A percentile compares a stretch with the other conserved stretches of the same genome.
phyloP scores from a whole-genome alignment of 1,284 basidiomycete species.

The Boletus mariae region DNA sequence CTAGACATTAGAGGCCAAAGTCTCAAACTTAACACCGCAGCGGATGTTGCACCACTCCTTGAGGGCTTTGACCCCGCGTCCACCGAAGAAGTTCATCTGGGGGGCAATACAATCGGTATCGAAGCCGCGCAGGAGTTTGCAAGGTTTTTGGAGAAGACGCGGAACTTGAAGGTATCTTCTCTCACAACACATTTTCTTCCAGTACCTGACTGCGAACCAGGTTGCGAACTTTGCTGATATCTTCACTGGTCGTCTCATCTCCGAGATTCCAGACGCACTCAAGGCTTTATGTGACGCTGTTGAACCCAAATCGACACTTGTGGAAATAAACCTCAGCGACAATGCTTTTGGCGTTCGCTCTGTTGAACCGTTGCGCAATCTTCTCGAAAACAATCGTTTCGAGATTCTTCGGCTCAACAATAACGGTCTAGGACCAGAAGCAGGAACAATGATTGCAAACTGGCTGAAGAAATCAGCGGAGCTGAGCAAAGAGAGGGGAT shows the following conservation, averaged over 20 bases:
- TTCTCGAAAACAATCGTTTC: conserved; percentile 77
- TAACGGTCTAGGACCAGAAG: conserved; percentile 94
- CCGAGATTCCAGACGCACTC: conserved; percentile 91
- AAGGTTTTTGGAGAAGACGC: conserved; percentile 72
- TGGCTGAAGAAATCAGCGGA: conserved; percentile 81
- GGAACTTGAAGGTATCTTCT: conserved; percentile 61
- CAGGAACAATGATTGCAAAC: conserved; percentile 82
- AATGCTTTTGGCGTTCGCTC: conserved; percentile 97
- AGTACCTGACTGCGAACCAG: conserved; percentile 40
- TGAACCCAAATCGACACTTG: conserved; percentile 73
- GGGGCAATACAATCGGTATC: conserved; percentile 95
- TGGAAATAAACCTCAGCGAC: conserved; percentile 90
- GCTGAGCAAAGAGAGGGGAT: conserved; percentile 62
- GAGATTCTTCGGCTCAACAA: conserved; percentile 91
- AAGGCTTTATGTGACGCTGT: conserved; percentile 87
- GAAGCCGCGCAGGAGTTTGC: conserved; percentile 88
- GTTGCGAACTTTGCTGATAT: conserved; percentile 96
- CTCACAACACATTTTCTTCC: conserved; percentile 1
- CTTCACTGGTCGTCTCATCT: conserved; percentile 95
- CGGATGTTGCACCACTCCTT: conserved; percentile 79
- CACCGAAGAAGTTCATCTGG: conserved; percentile 88
- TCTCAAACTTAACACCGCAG: conserved; percentile 79
- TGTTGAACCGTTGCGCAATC: conserved; percentile 91
- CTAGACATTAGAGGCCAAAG: conserved; percentile 31
- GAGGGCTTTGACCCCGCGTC: conserved; percentile 60